Base-by-base conservation (phyloP, 2,329 filamentous ascomycete species). In the Madurella mycetomatis region DNA sequence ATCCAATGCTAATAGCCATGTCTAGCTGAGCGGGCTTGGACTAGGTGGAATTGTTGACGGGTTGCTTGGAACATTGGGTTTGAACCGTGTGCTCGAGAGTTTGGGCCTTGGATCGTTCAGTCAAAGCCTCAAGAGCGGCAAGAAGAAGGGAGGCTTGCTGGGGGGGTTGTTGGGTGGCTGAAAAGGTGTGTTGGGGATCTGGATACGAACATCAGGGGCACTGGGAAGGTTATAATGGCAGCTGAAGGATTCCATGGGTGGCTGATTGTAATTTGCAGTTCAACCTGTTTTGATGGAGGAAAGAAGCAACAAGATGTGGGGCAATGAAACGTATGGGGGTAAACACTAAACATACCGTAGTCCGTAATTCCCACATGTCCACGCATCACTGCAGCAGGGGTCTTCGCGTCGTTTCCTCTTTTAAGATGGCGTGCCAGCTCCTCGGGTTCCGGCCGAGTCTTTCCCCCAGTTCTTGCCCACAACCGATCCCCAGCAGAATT, bases 1-100 rank as follows among this genome's bases (percentile, higher is more conserved):
- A 54, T 51, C 25, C 15, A 13, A 53, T 54, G 51, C 62, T 70
- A 63, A 67, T 62, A 56, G 13, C 17, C 31, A 1, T 15, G 40
- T 44, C 30, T 45, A 76, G 65, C 80, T 94, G 55, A 86, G 87
- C 63, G 89, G 87, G 5, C 82, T 96, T 30, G 91, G 91, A 54
- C 81, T 96, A 1, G 91, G 91, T 56, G 87, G 87, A 15, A 70
- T 96, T 0, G 82, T 96, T 62, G 88, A 92, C 60, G 85, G 86
- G 47, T 75, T 95, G 3, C 80, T 96, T 1, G 87, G 88, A 53
- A 86, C 87, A 1, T 73, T 94, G 17, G 89, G 89, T 13, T 77
- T 95, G 55, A 84, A 85, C 70, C 88, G 88, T 68, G 74, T 94
- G 17, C 80, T 95, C 15, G 83, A 84, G 8, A 81, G 86, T 1